Evolutionary conservation across 805 yeast genomes (phyloP).

Genomic region (Priceomyces carsonii): DNA sequence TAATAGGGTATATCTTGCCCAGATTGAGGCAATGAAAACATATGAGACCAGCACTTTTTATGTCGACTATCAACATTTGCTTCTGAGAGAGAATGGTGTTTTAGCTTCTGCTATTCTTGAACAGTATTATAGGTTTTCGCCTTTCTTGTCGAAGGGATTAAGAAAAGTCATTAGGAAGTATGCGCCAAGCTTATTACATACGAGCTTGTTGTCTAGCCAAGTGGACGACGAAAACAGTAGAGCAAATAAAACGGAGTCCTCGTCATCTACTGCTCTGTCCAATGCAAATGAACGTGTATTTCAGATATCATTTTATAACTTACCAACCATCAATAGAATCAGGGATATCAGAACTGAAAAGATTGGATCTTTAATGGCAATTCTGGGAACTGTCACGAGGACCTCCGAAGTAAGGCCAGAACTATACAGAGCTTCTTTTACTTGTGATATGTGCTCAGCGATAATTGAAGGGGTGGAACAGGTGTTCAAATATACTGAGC

Average conservation of each 20-base stretch:
- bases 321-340: conserved; percentile 80
- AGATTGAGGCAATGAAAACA: conserved; percentile 75
- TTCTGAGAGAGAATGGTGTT: conserved; percentile 77
- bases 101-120: conserved; percentile 86
- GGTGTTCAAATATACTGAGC: conserved; percentile 90
- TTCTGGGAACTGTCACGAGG: conserved; percentile 94
- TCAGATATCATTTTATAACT: conserved; percentile 84
- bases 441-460: conserved; percentile 86
- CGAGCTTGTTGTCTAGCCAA: conserved; percentile 42
- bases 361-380: conserved; percentile 79
- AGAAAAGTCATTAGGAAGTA: conserved; percentile 68
- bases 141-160: conserved; percentile 76
- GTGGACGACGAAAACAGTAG: conserved; percentile 28
- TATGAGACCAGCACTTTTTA: conserved; percentile 77
- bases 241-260: conserved; percentile 27
- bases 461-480: conserved; percentile 89
- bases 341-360: conserved; percentile 89
- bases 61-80: conserved; percentile 80
- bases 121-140: conserved; percentile 90
- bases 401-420: conserved; percentile 97
- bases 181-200: conserved; percentile 64
- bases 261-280: conserved; percentile 44
- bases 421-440: conserved; percentile 79
- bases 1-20: conserved; percentile 71
- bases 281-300: conserved; percentile 69